Evolutionary conservation across 2,329 filamentous ascomycete genomes (phyloP).

Genomic region (Coniosporium tulheliwenetii): DNA sequence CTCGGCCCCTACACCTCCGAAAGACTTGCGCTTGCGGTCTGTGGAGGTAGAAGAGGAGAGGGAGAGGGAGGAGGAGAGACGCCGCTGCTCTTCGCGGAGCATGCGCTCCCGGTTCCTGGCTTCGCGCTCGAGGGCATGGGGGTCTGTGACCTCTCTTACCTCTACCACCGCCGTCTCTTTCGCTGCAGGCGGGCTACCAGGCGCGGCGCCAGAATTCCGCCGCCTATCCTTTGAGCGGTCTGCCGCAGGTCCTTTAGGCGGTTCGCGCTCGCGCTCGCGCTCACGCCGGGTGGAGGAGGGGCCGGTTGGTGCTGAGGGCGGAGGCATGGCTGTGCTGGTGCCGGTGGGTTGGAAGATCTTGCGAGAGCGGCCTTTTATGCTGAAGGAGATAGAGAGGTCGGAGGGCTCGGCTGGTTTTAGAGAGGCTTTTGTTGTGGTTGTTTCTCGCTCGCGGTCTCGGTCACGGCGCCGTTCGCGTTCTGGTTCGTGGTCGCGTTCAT

Average conservation of each 20-base stretch:
- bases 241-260: conserved; percentile 1
- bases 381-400: conserved; percentile 18
- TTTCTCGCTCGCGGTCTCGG: conserved; percentile 19
- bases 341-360: conserved; percentile 13
- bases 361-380: conserved; percentile 24
- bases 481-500: conserved; percentile 14
- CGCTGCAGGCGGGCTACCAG: not conserved
- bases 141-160: conserved; percentile 25
- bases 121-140: conserved; percentile 57
- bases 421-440: not conserved
- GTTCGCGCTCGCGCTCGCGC: not conserved
- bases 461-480: conserved; percentile 27
- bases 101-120: conserved; percentile 49
- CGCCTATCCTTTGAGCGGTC: conserved; percentile 4
- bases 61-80: conserved; percentile 12
- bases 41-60: conserved; percentile 25
- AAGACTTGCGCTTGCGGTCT: conserved; percentile 5
- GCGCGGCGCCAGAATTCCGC: conserved; percentile 3
- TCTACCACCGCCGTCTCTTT: conserved; percentile 14
- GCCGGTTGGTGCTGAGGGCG: conserved; percentile 13
- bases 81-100: conserved; percentile 52
- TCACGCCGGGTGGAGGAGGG: conserved; percentile 10
- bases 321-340: conserved; percentile 12
- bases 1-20: conserved; percentile 25
- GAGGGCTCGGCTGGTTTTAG: too few species aligned